phyloP scores from a whole-genome alignment of 768 basidiomycete species.

The Tephrocybe rancida region DNA sequence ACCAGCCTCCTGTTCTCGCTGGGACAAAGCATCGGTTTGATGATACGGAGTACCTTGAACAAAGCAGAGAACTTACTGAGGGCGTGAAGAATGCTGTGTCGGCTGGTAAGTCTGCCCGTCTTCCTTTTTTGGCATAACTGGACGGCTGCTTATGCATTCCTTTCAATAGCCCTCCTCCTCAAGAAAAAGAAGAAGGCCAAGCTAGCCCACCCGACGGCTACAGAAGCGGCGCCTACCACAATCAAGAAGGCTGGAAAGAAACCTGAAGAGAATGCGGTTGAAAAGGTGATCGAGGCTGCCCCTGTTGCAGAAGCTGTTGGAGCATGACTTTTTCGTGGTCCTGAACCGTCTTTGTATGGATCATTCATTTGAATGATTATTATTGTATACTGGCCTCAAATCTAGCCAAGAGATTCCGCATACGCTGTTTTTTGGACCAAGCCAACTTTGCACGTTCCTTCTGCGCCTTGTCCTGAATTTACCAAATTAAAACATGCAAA shows the following conservation, averaged over 20 bases:
- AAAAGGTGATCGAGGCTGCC: neutral
- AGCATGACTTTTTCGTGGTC: conserved; percentile 5
- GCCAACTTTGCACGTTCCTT: too few species aligned
- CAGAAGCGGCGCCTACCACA: neutral
- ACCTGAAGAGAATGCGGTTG: neutral
- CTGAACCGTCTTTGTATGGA: neutral
- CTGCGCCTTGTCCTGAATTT: too few species aligned
- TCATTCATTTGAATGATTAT: neutral
- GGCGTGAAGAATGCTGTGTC: conserved; percentile 90
- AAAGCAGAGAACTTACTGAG: conserved; percentile 89
- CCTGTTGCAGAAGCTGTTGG: conserved; percentile 17
- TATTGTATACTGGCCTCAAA: too few species aligned
- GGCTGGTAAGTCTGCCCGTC: conserved; percentile 57
- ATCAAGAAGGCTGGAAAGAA: neutral
- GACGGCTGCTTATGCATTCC: neutral
- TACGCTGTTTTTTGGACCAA: too few species aligned
- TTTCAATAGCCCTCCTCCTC: conserved; percentile 54
- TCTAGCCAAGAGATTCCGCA: too few species aligned
- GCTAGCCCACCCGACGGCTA: conserved; percentile 31
- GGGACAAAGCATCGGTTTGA: conserved; percentile 91
- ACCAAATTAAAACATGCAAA: too few species aligned
- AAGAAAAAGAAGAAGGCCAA: conserved; percentile 81
- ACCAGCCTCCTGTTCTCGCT: conserved; percentile 48
- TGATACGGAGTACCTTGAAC: conserved; percentile 90
- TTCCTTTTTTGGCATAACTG: neutral